Evolutionary conservation across 2,329 filamentous ascomycete species (phyloP).

Genomic region (Pestalotiopsis sp.): DNA sequence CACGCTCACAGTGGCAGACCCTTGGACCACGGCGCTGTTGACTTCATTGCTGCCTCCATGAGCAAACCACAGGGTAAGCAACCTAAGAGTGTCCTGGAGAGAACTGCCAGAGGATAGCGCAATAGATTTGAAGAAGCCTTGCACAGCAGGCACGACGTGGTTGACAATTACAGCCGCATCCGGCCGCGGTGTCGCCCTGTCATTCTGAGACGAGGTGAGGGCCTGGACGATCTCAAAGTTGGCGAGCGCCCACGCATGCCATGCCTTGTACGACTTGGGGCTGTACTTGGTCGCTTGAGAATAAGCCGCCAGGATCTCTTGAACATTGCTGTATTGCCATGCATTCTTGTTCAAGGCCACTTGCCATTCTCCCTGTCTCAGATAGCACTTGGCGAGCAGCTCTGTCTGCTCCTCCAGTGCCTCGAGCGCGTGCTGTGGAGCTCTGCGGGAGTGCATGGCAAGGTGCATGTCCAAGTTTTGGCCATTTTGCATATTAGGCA

Average conservation of each 20-base stretch:
- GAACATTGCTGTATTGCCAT: slow-evolving; percentile 84
- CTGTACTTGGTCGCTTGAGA: slow-evolving; percentile 91
- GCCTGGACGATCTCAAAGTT: slow-evolving; percentile 98
- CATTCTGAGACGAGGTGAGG: slow-evolving; percentile 62
- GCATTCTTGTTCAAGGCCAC: slow-evolving; percentile 81
- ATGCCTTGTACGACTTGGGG: slow-evolving; percentile 96
- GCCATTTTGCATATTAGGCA: slow-evolving; percentile 50
- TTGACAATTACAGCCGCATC: slow-evolving; percentile 73
- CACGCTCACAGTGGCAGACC: slow-evolving; percentile 87
- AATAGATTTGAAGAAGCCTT: slow-evolving; percentile 97
- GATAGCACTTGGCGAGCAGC: slow-evolving; percentile 90
- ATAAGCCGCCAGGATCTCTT: slow-evolving; percentile 89
- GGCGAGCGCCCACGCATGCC: slow-evolving; percentile 97
- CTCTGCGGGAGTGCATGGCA: slow-evolving; percentile 5
- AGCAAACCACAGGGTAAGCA: slow-evolving; percentile 94
- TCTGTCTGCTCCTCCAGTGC: slow-evolving; percentile 61
- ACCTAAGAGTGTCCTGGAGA: slow-evolving; percentile 87
- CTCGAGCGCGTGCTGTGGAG: slow-evolving; percentile 39
- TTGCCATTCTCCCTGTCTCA: slow-evolving; percentile 96
- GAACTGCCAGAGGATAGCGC: slow-evolving; percentile 88
- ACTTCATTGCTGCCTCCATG: slow-evolving; percentile 89
- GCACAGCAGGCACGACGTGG: slow-evolving; percentile 91
- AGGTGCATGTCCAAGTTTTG: slow-evolving; percentile 27
- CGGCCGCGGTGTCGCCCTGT: slow-evolving; percentile 39
- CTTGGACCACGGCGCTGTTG: slow-evolving; percentile 83